Evolutionary conservation across 768 basidiomycete species (phyloP).

Genomic region (Leucocoprinus leucothites): DNA sequence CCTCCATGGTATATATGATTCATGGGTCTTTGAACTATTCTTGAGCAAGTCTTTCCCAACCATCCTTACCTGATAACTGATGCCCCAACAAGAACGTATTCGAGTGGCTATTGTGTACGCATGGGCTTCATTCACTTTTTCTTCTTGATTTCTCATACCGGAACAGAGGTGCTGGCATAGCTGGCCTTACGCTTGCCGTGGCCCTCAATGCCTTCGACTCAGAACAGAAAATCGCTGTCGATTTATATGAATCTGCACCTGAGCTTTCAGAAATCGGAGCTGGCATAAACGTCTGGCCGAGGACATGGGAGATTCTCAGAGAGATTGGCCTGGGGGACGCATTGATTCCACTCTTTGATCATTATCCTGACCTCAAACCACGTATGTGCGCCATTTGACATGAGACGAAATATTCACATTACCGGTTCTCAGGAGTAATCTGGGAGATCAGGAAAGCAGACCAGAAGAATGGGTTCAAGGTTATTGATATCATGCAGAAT

Average conservation of each 20-base stretch:
- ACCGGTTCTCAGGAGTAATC: constrained; percentile 17
- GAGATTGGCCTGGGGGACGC: constrained; percentile 11
- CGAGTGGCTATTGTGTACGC: constrained; percentile 5
- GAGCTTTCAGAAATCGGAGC: constrained; percentile 41
- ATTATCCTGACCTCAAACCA: constrained; percentile 12
- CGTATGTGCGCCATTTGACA: not conserved
- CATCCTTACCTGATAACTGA: not conserved
- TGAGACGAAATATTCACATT: not conserved
- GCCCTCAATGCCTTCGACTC: constrained; percentile 24
- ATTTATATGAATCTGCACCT: constrained; percentile 39
- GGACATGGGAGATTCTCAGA: constrained; percentile 15
- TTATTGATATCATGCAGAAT: constrained; percentile 9
- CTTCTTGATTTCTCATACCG: constrained; percentile 3
- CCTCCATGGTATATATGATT: too few species aligned
- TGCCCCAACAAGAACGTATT: constrained; percentile 4
- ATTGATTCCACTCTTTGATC: constrained; percentile 12
- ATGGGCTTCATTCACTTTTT: constrained; percentile 17
- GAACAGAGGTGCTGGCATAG: constrained; percentile 38
- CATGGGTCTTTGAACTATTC: too few species aligned
- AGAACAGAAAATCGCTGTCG: constrained; percentile 24
- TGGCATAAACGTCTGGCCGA: constrained; percentile 36
- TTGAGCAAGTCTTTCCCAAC: not conserved
- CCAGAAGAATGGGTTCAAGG: constrained; percentile 15
- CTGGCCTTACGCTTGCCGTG: constrained; percentile 34
- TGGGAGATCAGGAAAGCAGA: constrained; percentile 30